These are phyloP conservation scores for Colletotrichum sojae DNA, from an alignment of 2,329 filamentous ascomycete genomes.

Conservation along the genomic window DNA sequence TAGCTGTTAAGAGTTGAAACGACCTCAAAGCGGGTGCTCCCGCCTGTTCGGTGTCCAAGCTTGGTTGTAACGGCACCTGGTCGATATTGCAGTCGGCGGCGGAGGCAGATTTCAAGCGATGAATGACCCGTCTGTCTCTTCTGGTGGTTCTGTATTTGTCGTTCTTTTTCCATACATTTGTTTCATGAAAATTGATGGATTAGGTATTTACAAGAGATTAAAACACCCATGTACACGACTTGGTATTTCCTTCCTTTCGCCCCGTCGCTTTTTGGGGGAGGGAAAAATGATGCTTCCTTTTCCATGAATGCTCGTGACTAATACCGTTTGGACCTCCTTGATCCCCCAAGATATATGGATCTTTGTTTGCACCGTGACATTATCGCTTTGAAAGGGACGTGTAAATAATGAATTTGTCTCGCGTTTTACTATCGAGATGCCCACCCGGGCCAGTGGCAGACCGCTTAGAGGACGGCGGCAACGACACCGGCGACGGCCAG, in stretches of 20 bases:
- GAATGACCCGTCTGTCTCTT: constrained; percentile 3
- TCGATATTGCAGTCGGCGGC: no score
- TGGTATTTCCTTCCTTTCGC: not conserved
- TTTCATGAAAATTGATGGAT: constrained; percentile 7
- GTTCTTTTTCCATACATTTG: not conserved
- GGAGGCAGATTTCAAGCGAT: not conserved
- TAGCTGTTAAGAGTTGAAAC: no score
- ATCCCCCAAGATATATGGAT: not conserved
- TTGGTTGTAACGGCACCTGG: no score
- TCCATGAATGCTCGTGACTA: no score
- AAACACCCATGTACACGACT: constrained; percentile 18
- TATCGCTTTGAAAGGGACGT: constrained; percentile 21
- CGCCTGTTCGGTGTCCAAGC: no score
- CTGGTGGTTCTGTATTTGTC: not conserved
- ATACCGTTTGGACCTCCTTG: not conserved
- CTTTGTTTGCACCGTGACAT: constrained; percentile 19
- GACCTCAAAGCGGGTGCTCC: no score
- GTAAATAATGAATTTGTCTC: constrained; percentile 2
- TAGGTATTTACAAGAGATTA: constrained; percentile 40
- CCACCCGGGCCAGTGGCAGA: no score
- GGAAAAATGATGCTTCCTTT: no score
- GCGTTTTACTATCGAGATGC: not conserved
- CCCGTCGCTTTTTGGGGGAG: not conserved
- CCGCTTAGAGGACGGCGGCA: constrained; percentile 53
- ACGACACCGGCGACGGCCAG: constrained; percentile 56